phyloP scores from a whole-genome alignment of 2,329 filamentous ascomycete species.

The Colletotrichum trifolii region DNA sequence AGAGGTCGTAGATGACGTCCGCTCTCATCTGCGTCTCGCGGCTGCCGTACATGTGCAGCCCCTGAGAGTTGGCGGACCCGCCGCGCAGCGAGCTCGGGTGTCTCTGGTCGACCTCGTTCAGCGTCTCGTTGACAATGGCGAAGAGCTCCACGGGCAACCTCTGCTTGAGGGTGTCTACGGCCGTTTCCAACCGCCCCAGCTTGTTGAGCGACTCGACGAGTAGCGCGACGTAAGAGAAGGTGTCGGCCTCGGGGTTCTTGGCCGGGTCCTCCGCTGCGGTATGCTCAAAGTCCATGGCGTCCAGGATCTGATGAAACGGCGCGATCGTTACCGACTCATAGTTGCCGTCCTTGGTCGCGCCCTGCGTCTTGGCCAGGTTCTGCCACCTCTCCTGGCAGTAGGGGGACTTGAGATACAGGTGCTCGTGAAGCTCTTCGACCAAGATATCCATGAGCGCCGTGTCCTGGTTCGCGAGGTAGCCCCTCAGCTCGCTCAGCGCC shows the following conservation, averaged over 20 bases:
- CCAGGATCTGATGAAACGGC: constrained; percentile 70
- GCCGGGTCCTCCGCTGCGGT: constrained; percentile 85
- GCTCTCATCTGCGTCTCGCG: constrained; percentile 81
- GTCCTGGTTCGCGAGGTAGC: constrained; percentile 94
- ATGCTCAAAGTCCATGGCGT: constrained; percentile 69
- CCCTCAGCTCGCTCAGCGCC: constrained; percentile 84
- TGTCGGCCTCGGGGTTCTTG: constrained; percentile 94
- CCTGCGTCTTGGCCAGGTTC: constrained; percentile 76
- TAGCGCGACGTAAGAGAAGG: constrained; percentile 90
- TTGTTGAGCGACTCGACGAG: constrained; percentile 91
- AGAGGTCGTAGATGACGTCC: constrained; percentile 88
- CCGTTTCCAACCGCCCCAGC: constrained; percentile 84
- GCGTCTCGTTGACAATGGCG: constrained; percentile 92
- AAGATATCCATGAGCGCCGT: constrained; percentile 91
- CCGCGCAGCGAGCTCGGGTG: constrained; percentile 84
- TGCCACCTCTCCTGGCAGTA: constrained; percentile 99
- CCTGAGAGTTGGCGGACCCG: constrained; percentile 62
- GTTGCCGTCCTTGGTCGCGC: constrained; percentile 61
- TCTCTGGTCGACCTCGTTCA: constrained; percentile 90
- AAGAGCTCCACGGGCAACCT: constrained; percentile 94
- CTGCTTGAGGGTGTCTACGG: constrained; percentile 91
- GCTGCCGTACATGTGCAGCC: constrained; percentile 71
- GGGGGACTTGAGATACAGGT: constrained; percentile 96
- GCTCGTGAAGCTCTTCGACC: constrained; percentile 96
- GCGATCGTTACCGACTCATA: constrained; percentile 57